Conservation (phyloP, 2,329 filamentous ascomycete genomes). For the Thielaviopsis musarum region DNA sequence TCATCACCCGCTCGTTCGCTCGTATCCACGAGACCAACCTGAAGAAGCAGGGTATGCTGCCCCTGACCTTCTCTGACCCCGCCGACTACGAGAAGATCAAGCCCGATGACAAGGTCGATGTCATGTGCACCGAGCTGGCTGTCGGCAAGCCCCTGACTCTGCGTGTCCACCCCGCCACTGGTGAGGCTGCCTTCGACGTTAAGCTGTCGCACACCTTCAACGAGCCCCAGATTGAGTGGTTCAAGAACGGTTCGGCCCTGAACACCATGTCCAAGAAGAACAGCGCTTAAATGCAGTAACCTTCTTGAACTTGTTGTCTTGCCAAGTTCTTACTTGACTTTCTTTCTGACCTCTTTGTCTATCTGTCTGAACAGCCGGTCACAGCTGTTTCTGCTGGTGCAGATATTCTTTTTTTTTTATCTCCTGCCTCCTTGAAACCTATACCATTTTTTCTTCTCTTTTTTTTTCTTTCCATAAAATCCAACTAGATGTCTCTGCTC, state of each 20-base stretch:
- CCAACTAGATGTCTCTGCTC: background rate
- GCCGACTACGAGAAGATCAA: conserved; percentile 97
- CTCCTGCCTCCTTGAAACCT: background rate
- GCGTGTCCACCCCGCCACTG: conserved; percentile 79
- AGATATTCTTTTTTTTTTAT: conserved; percentile 1
- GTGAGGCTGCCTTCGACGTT: conserved; percentile 55
- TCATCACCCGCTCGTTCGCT: conserved; percentile 89
- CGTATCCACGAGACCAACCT: conserved; percentile 99
- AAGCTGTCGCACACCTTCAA: conserved; percentile 94
- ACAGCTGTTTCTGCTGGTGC: background rate
- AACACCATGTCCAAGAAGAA: conserved; percentile 88
- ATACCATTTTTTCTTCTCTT: background rate
- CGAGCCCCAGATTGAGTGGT: conserved; percentile 95
- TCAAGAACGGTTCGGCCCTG: conserved; percentile 90
- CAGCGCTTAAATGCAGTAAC: conserved; percentile 15
- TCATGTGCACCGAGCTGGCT: conserved; percentile 73
- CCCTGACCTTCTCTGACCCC: conserved; percentile 83
- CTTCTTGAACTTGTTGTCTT: background rate
- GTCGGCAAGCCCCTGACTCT: conserved; percentile 90
- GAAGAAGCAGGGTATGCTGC: conserved; percentile 99
- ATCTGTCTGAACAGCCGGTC: background rate
- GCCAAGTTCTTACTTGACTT: background rate
- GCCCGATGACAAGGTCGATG: conserved; percentile 78
- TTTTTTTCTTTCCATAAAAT: background rate
- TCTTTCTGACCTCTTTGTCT: background rate